Conservation (phyloP, 345 rosid genomes). For the Murraya paniculata region DNA sequence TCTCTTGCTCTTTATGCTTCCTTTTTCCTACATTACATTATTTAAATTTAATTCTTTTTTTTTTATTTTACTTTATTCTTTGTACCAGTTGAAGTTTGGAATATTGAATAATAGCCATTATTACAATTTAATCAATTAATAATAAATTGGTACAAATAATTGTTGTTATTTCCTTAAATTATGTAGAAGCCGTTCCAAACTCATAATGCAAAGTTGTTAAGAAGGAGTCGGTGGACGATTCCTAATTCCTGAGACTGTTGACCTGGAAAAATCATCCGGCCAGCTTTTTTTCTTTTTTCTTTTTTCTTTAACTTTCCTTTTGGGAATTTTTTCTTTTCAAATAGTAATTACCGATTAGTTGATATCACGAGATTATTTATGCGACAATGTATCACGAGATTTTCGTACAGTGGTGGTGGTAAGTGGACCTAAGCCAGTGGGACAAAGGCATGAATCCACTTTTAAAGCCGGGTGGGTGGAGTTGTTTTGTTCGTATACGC, state of each 20-base stretch:
- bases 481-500: background rate
- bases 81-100: background rate
- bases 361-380: constrained; percentile 23
- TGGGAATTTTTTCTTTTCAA: background rate
- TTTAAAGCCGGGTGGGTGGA: background rate
- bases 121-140: background rate
- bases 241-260: constrained; percentile 1
- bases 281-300: background rate
- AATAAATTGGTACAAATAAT: background rate
- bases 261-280: background rate
- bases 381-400: constrained; percentile 26
- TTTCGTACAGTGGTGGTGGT: background rate
- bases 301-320: background rate
- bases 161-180: background rate
- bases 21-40: background rate
- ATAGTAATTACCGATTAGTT: background rate
- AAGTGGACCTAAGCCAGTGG: background rate
- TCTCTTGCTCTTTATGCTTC: background rate
- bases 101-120: constrained; percentile 6
- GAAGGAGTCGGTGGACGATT: background rate
- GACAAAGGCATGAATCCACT: background rate
- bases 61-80: constrained; percentile 10
- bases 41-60: background rate
- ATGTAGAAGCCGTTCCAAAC: background rate
- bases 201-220: constrained; percentile 2